phyloP scores from a whole-genome alignment of 352 stramenopile species.

The Phytophthora brassicae region DNA sequence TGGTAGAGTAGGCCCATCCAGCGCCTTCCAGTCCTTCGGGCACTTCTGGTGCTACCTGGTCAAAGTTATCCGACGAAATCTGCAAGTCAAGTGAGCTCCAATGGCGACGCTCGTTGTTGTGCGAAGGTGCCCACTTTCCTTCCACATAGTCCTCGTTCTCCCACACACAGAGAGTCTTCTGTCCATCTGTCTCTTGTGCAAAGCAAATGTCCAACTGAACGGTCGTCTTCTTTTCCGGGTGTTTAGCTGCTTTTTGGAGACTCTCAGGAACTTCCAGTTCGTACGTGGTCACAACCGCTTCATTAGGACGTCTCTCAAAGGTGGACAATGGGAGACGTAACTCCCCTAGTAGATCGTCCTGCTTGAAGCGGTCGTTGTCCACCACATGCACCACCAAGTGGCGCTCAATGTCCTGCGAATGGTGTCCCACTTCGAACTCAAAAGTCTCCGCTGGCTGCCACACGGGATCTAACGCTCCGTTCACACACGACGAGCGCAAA shows the following conservation, averaged over 20 bases:
- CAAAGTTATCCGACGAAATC: slow-evolving; percentile 63
- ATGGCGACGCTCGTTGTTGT: slow-evolving; percentile 55
- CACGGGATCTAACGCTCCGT: slow-evolving; percentile 54
- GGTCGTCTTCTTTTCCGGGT: slow-evolving; percentile 48
- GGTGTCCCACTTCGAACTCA: slow-evolving; percentile 63
- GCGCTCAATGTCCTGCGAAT: slow-evolving; percentile 21
- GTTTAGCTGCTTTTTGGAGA: slow-evolving; percentile 40
- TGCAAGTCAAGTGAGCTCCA: slow-evolving; percentile 63
- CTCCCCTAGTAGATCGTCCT: slow-evolving; percentile 61
- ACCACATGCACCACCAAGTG: slow-evolving; percentile 61
- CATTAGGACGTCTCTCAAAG: slow-evolving; percentile 52
- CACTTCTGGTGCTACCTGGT: slow-evolving; percentile 60
- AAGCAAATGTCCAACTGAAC: slow-evolving; percentile 40
- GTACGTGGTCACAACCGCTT: slow-evolving; percentile 52
- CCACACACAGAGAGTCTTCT: slow-evolving; percentile 62
- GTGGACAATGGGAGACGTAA: slow-evolving; percentile 50
- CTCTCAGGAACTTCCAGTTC: slow-evolving; percentile 46
- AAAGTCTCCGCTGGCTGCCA: slow-evolving; percentile 78
- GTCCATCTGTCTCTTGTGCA: slow-evolving; percentile 46
- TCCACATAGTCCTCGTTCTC: slow-evolving; percentile 66
- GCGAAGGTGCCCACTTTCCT: slow-evolving; percentile 44
- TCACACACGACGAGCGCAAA: slow-evolving; percentile 54
- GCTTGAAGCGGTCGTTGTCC: slow-evolving; percentile 71
- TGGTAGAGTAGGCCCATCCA: slow-evolving; percentile 68
- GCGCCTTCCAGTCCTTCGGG: slow-evolving; percentile 51